Percentiles rank a stretch among this genome's conserved stretches.
These are phyloP conservation scores for Cordyceps cateniannulata DNA, from an alignment of 2,329 filamentous ascomycete genomes.

Conservation along the genomic window DNA sequence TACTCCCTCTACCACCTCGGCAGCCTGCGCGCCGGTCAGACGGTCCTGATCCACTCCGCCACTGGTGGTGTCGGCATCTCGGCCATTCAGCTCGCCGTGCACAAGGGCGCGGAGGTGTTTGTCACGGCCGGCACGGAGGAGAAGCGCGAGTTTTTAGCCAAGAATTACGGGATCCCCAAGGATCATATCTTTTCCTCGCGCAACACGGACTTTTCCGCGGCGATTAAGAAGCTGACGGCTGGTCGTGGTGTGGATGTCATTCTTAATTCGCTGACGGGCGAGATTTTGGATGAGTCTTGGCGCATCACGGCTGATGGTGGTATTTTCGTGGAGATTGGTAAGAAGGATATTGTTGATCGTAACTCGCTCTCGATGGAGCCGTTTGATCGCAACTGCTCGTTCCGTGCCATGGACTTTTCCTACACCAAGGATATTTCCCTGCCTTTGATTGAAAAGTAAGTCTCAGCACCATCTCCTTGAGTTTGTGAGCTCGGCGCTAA, in stretches of 20 bases:
- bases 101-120: constrained; percentile 23
- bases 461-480: not conserved
- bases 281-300: constrained; percentile 27
- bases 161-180: constrained; percentile 21
- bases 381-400: constrained; percentile 29
- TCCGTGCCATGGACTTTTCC: constrained; percentile 18
- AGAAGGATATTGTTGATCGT: constrained; percentile 24
- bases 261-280: constrained; percentile 27
- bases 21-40: constrained; percentile 26
- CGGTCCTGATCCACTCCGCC: constrained; percentile 29
- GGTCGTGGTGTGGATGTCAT: constrained; percentile 29
- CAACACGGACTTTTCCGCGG: constrained; percentile 22
- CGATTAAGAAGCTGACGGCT: constrained; percentile 21
- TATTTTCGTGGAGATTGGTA: constrained; percentile 25
- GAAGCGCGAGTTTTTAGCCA: constrained; percentile 25
- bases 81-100: constrained; percentile 23
- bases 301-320: constrained; percentile 30
- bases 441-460: not conserved
- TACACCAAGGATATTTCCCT: constrained; percentile 15
- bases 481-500: not conserved
- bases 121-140: constrained; percentile 22
- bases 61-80: constrained; percentile 25
- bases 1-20: constrained; percentile 15
- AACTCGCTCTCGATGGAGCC: constrained; percentile 25
- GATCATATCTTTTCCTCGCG: constrained; percentile 27